Evolutionary conservation across 768 basidiomycete species (phyloP), one percentile per base, ranked within the genome.

Genomic region (Suillus subaureus): DNA sequence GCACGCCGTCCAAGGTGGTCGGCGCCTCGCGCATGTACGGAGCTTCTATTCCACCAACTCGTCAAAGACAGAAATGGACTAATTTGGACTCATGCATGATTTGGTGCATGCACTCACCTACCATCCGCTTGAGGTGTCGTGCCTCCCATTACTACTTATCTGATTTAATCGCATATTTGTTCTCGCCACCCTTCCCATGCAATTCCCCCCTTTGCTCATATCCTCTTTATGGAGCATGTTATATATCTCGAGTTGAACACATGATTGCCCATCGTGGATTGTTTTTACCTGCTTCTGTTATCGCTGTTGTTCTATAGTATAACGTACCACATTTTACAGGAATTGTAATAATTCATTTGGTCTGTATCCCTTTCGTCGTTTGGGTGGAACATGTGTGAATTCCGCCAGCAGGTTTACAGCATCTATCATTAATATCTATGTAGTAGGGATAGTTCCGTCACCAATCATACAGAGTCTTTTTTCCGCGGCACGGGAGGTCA

Each of bases 391-490:
- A 62, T 12, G n/a, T 7, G 42, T 23, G 15, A 60, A 18, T 15
- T 61, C 49, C 2, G 15, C 61, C 47, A 18, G 52, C n/a, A 40
- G 26, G 39, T 52, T 52, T 58, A 58, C 37, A 37, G 62, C 45
- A 55, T 45, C 21, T 9, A 7, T 63, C 16, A 54, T 51, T 54
- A 6, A 7, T 63, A 56, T 58, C 54, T 35, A 52, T n/a, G n/a
- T n/a, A 61, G 2, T 11, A 35, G 45, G 26, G 21, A 31, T 35
- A 35, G 26, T 26, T 21, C 13, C 55, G 64, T 77, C 74, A 93
- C 92, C 92, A 94, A 67, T 93, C 90, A 71, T 90, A 81, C 12
- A 94, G 79, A 47, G 83, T 82, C 68, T 84, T 83, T 73, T 87
- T 88, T 31, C 88, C 87, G n/a, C 90, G 90, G 61, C 85, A 79